Evolutionary conservation across 2,329 filamentous ascomycete species (phyloP), one percentile per base, ranked within the genome.

Genomic region (Sarocladium oryzae): DNA sequence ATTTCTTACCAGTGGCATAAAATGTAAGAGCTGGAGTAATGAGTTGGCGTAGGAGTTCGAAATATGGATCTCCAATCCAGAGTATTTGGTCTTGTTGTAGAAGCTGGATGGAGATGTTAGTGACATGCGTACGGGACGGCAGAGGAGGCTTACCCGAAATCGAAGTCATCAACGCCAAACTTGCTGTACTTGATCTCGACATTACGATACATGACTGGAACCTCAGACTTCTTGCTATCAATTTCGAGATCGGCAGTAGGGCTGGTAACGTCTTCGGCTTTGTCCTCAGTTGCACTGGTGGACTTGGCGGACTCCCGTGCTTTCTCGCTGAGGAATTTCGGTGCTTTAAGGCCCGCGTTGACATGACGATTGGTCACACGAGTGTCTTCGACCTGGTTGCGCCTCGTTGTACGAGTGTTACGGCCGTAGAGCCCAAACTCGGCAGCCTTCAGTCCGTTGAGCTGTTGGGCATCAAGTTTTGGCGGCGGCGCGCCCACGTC

Each of bases 131-230:
- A 3, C 24, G 33, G 6, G 15, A 4, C 11, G 20, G 28, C 6
- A n/a, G 16, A 21, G 18, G 20, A 26, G 7, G 69, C 82, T 61
- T 71, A 89, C 84, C 87, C 86, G 69, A 99, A 99, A 67, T 99
- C 93, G 66, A 99, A 99, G 67, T 99, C 95, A 61, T 97, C 92
- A n/a, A 99, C 90, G 18, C 93, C 93, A 67, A 96, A 99, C 64
- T 90, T 95, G 75, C 92, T 96, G 73, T 97, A 99, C 66, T 96
- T 96, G 71, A 99, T 99, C 66, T 97, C 92, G 10, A 96, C 88
- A 60, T 90, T 91, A 56, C 88, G 85, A 66, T 99, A 99, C 73
- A 93, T 89, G 8, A 88, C 80, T 20, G 92, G 87, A 4, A 93
- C 86, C 52, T 96, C 90, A 36, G 86, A 82, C 56, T 89, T 87